Evolutionary conservation across 2,329 filamentous ascomycete species (phyloP), one percentile per base, ranked within the genome.

Genomic region (Colletotrichum truncatum): DNA sequence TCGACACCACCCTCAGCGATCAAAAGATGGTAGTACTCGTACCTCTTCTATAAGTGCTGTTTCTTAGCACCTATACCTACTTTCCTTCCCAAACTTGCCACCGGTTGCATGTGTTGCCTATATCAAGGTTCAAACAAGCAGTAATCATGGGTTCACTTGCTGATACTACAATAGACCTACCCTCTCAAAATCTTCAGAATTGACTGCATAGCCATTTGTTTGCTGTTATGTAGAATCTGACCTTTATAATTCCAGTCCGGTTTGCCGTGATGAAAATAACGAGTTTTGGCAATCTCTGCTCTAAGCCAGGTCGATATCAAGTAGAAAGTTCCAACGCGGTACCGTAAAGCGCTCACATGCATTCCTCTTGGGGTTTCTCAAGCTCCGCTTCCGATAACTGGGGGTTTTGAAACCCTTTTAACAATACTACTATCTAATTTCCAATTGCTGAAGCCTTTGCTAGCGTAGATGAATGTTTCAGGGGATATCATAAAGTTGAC

Each of bases 401-500:
- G 78, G 3, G 85, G 73, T 67, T 83, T 81, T 11, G 18, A 12
- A 10, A 28, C 48, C 3, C 79, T 76, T 57, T 73, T 81, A 70
- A 77, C 76, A 1, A 74, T 79, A 39, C 81, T 77, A 59, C 76
- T 76, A 54, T 73, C 70, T 4, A 82, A 75, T 61, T 79, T 81
- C 83, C 84, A 87, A 54, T 81, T 80, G 25, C 77, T 66, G n/a
- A 87, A 73, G 68, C 87, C 84, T 59, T 77, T 79, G 12, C 80
- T 84, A 2, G 83, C 82, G 68, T 86, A 82, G 16, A 87, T 78
- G 0, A 84, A 84, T 11, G 85, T 73, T 0, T 83, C 84, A 0
- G 85, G 84, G 67, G 85, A 86, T 1, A 78, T 75, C 54, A 82
- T 80, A 69, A 86, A 87, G 81, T 84, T 1, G 84, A 86, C 0